Percentiles rank a stretch among this genome's conserved stretches.
phyloP scores from a whole-genome alignment of 495 filamentous ascomycete species.

The Penicillium alfredii region DNA sequence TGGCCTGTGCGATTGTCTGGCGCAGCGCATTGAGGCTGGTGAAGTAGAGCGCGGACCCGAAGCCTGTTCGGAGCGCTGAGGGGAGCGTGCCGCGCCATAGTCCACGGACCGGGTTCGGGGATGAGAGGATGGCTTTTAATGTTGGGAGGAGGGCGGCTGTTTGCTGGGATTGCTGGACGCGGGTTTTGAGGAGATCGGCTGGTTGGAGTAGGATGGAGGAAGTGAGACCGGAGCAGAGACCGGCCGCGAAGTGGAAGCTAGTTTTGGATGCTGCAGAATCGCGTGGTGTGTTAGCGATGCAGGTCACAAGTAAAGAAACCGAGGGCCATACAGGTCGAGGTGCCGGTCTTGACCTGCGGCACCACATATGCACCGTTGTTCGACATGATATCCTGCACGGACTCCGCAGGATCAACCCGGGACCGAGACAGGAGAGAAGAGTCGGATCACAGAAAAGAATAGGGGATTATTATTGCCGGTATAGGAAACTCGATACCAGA shows the following conservation, averaged over 20 bases:
- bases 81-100: constrained; percentile 95
- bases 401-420: constrained; percentile 1
- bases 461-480: no score
- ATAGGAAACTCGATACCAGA: constrained; percentile 11
- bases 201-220: constrained; percentile 90
- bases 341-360: constrained; percentile 29
- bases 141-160: constrained; percentile 61
- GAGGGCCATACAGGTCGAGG: constrained; percentile 26
- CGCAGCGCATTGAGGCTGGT: constrained; percentile 79
- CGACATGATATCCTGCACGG: constrained; percentile 22
- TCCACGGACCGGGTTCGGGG: constrained; percentile 56
- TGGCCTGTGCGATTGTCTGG: constrained; percentile 52
- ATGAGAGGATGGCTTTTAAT: constrained; percentile 60
- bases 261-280: constrained; percentile 37
- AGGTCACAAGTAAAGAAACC: no score
- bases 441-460: no score
- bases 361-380: constrained; percentile 30
- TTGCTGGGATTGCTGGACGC: constrained; percentile 64
- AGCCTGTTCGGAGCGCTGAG: constrained; percentile 83
- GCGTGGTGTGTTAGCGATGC: no score
- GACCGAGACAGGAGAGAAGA: no score
- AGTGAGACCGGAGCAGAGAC: constrained; percentile 77
- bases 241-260: constrained; percentile 81
- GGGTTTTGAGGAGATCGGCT: constrained; percentile 92
- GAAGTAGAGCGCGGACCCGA: constrained; percentile 93